These are phyloP conservation scores for Phytophthora capsici DNA, from an alignment of 352 stramenopile genomes.

Conservation along the genomic window DNA sequence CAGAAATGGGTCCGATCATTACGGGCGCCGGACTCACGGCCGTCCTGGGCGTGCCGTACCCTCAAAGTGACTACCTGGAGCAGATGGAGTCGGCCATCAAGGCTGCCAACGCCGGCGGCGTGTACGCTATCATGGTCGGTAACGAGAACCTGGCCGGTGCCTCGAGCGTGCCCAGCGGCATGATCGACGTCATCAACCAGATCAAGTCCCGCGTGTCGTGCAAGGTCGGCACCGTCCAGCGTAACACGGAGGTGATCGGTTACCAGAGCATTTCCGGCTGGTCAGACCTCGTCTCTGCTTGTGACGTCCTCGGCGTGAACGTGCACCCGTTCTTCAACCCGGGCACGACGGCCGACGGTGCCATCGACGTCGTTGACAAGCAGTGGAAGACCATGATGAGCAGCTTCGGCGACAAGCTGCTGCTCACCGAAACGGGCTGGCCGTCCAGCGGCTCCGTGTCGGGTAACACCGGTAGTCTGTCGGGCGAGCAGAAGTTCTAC, in stretches of 20 bases:
- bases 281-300: conserved; percentile 44
- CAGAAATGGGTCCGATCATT: conserved; percentile 60
- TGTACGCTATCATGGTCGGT: conserved; percentile 68
- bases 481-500: conserved; percentile 57
- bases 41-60: conserved; percentile 60
- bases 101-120: conserved; percentile 48
- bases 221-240: conserved; percentile 75
- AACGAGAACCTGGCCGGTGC: conserved; percentile 67
- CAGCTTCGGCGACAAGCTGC: conserved; percentile 55
- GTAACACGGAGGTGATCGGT: conserved; percentile 62
- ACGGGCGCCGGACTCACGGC: conserved; percentile 50
- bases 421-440: conserved; percentile 66
- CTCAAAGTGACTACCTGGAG: conserved; percentile 46
- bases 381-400: conserved; percentile 58
- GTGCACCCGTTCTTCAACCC: conserved; percentile 67
- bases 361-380: conserved; percentile 54
- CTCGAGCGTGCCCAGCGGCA: conserved; percentile 39
- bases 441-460: conserved; percentile 42
- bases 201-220: conserved; percentile 60
- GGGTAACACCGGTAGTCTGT: conserved; percentile 46
- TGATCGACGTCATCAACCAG: conserved; percentile 57
- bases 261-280: conserved; percentile 40
- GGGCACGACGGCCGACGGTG: conserved; percentile 36
- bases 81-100: conserved; percentile 51
- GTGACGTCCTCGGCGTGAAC: conserved; percentile 63